Base-by-base conservation (phyloP, 1,139 yeast genomes). In the Protomyces inundatus region DNA sequence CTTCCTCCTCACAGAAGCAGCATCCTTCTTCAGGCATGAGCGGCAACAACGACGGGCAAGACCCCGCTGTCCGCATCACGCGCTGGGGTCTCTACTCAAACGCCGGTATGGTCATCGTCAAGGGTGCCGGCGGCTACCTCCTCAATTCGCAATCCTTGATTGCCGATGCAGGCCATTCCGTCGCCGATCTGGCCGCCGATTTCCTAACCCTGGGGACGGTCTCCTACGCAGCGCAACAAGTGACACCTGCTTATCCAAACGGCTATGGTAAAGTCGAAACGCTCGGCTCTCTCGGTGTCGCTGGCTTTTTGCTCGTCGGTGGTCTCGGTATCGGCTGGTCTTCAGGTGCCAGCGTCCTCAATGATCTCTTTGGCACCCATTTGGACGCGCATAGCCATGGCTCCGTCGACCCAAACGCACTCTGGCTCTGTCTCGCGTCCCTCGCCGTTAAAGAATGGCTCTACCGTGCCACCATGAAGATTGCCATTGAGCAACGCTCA, bases 251-350 rank as follows among this genome's bases (percentile, higher is more conserved):
- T 34, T 93, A 84, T 73, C 98, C 98, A 0, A 79, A 87, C 66
- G 98, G 98, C 0, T 90, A 86, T 73, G 98, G 98, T 65, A 90
- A 91, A 71, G 81, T 93, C 57, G 98, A 93, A 75, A 87, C 97
- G 2, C 80, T 90, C 37, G 98, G 98, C 0, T 88, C 98, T 0
- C 77, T 91, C 52, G 85, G 93, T 40, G 98, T 93, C 4, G 87
- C 96, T 55, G 84, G 87, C 0, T 85, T 93, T 61, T 79, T 93
- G 66, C 77, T 95, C 2, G 81, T 86, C 73, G 98, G 98, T 1
- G 98, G 98, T 54, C 73, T 88, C 23, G 87, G 93, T 36, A 95
- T 93, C 68, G 98, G 98, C 10, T 61, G 66, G 50, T 67, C 64
- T 36, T 67, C 70, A 2, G 66, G 59, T 5, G 56, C 59, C 16